Evolutionary conservation across 2,329 filamentous ascomycete genomes (phyloP).

Genomic region (Sporothrix curviconia): DNA sequence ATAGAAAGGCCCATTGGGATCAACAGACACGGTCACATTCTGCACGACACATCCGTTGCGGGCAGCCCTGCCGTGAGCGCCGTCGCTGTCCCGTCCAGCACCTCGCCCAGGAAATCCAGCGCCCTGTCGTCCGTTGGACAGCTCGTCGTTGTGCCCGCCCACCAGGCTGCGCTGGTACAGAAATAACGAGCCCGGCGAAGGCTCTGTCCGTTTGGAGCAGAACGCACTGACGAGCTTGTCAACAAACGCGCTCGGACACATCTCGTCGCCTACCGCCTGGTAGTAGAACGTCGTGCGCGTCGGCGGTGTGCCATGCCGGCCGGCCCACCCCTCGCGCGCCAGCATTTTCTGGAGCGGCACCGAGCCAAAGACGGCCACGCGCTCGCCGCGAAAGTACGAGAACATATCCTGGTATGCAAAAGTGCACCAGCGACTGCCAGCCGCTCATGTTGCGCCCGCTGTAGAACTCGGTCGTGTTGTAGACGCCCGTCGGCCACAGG

Average conservation of each 20-base stretch:
- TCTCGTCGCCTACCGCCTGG: slow-evolving; percentile 37
- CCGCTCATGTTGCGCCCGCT: slow-evolving; percentile 23
- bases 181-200: slow-evolving; percentile 27
- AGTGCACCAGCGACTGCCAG: slow-evolving; percentile 24
- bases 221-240: slow-evolving; percentile 33
- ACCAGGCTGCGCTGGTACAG: slow-evolving; percentile 34
- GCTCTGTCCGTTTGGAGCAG: slow-evolving; percentile 28
- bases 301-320: slow-evolving; percentile 32
- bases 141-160: slow-evolving; percentile 31
- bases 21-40: background rate
- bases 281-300: slow-evolving; percentile 36
- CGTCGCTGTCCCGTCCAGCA: slow-evolving; percentile 13
- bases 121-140: slow-evolving; percentile 20
- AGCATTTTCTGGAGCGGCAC: background rate
- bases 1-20: background rate
- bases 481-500: slow-evolving; percentile 24
- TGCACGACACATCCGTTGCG: background rate
- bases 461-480: slow-evolving; percentile 30
- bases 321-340: slow-evolving; percentile 25
- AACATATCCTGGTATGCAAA: slow-evolving; percentile 30
- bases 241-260: slow-evolving; percentile 33
- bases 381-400: slow-evolving; percentile 34
- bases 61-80: background rate
- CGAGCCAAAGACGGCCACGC: slow-evolving; percentile 17
- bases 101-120: slow-evolving; percentile 19